A percentile compares a stretch with the other conserved stretches of the same genome.
Evolutionary conservation across 139 green algal genomes (phyloP).

Genomic region (Volvox reticuliferus): DNA sequence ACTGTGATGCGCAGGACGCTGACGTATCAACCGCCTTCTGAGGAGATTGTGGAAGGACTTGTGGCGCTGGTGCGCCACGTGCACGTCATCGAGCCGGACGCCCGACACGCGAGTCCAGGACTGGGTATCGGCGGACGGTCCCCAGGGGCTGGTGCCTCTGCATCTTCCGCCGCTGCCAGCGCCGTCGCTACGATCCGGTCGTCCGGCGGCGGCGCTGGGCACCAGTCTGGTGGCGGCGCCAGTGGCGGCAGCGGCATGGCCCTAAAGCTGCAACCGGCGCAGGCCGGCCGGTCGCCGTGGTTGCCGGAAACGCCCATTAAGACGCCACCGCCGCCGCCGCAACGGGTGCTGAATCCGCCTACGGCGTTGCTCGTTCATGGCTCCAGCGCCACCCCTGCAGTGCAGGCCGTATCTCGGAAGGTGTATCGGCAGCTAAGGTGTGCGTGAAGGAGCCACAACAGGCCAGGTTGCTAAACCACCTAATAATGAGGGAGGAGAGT

Average conservation of each 20-base stretch:
- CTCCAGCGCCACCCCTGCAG: conserved; percentile 32
- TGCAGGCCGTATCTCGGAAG: conserved; percentile 74
- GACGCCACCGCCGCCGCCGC: conserved; percentile 46
- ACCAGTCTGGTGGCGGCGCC: background rate
- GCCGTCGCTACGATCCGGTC: background rate
- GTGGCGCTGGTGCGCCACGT: conserved; percentile 69
- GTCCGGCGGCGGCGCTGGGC: background rate
- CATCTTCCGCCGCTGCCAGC: background rate
- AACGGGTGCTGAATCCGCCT: conserved; percentile 36
- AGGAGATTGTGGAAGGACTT: conserved; percentile 78
- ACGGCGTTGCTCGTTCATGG: conserved; percentile 21
- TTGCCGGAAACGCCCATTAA: conserved; percentile 64
- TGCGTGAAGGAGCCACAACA: too few species aligned
- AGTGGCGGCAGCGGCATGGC: background rate
- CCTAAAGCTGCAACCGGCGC: conserved; percentile 58
- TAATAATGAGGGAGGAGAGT: too few species aligned
- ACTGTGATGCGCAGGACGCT: conserved; percentile 37
- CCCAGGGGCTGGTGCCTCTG: background rate
- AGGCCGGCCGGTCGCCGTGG: conserved; percentile 63
- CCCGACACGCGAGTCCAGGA: background rate
- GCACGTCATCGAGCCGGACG: conserved; percentile 51
- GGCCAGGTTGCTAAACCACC: too few species aligned
- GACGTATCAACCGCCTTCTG: conserved; percentile 73
- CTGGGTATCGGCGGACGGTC: background rate
- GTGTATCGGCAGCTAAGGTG: conserved; percentile 80